phyloP scores from a whole-genome alignment of 2,329 filamentous ascomycete genomes.

The Dryadomyces quercivorus region DNA sequence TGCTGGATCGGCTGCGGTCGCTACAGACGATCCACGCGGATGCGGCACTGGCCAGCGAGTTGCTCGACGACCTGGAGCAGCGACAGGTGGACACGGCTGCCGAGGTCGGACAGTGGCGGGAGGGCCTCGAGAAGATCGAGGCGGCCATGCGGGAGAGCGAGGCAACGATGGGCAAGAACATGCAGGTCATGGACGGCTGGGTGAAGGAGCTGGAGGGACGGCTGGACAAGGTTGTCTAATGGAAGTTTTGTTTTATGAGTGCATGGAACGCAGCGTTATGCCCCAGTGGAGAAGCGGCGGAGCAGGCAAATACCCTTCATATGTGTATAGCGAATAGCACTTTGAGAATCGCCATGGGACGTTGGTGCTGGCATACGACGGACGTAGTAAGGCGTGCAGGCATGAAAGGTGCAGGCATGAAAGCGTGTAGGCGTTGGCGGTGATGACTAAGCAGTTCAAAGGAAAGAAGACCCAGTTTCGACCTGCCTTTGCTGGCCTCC shows the following conservation, averaged over 20 bases:
- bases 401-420: too few species aligned
- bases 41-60: slow-evolving; percentile 69
- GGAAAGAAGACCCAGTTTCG: background rate
- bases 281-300: too few species aligned
- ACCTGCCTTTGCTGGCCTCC: background rate
- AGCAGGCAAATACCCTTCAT: too few species aligned
- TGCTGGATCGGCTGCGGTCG: slow-evolving; percentile 76
- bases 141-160: slow-evolving; percentile 58
- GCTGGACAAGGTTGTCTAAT: slow-evolving; percentile 40
- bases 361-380: background rate
- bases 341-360: too few species aligned
- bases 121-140: slow-evolving; percentile 70
- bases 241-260: too few species aligned
- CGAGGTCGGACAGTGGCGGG: slow-evolving; percentile 78
- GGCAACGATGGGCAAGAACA: slow-evolving; percentile 61
- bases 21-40: slow-evolving; percentile 76
- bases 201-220: slow-evolving; percentile 75
- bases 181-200: slow-evolving; percentile 77
- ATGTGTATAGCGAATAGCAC: too few species aligned
- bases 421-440: too few species aligned
- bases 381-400: background rate
- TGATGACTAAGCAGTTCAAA: background rate
- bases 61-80: slow-evolving; percentile 64
- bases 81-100: slow-evolving; percentile 69
- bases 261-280: background rate